Evolutionary conservation across 2,329 filamentous ascomycete genomes (phyloP).

Genomic region (Botrytis sinoallii): DNA sequence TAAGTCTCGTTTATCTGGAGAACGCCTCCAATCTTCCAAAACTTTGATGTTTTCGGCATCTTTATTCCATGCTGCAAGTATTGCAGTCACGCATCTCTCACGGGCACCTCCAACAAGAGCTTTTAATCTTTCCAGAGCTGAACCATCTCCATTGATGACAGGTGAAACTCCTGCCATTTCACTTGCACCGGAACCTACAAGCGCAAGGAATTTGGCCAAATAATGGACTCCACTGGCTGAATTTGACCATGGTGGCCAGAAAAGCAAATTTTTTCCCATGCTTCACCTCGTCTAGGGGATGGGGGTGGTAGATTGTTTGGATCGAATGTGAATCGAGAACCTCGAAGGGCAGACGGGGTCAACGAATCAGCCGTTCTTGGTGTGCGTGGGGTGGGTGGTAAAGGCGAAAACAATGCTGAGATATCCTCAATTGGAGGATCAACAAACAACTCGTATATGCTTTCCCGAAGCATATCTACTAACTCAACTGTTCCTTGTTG

Average conservation of each 20-base stretch:
- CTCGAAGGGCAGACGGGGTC: constrained; percentile 58
- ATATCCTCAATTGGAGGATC: constrained; percentile 89
- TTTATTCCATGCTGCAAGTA: constrained; percentile 87
- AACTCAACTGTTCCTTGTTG: constrained; percentile 77
- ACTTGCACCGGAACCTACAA: constrained; percentile 82
- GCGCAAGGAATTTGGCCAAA: constrained; percentile 72
- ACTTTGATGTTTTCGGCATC: constrained; percentile 91
- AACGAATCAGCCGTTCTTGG: constrained; percentile 51
- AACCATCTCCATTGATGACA: constrained; percentile 53
- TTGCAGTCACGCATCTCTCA: constrained; percentile 79
- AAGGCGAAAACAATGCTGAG: constrained; percentile 78
- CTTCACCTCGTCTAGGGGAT: constrained; percentile 74
- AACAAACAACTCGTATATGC: constrained; percentile 76
- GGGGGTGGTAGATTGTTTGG: constrained; percentile 71
- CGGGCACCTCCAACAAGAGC: constrained; percentile 72
- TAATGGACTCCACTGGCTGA: constrained; percentile 91
- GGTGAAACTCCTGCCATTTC: constrained; percentile 77
- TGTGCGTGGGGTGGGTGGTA: constrained; percentile 66
- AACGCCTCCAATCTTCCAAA: constrained; percentile 89
- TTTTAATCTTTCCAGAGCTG: constrained; percentile 69
- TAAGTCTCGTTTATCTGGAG: constrained; percentile 76
- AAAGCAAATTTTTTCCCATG: constrained; percentile 94
- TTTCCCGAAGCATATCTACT: constrained; percentile 78
- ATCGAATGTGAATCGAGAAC: constrained; percentile 78
- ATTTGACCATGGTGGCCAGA: constrained; percentile 93